A percentile compares a stretch with the other conserved stretches of the same genome.
phyloP scores from a whole-genome alignment of 257 asterid species.

The Asclepias syriaca region DNA sequence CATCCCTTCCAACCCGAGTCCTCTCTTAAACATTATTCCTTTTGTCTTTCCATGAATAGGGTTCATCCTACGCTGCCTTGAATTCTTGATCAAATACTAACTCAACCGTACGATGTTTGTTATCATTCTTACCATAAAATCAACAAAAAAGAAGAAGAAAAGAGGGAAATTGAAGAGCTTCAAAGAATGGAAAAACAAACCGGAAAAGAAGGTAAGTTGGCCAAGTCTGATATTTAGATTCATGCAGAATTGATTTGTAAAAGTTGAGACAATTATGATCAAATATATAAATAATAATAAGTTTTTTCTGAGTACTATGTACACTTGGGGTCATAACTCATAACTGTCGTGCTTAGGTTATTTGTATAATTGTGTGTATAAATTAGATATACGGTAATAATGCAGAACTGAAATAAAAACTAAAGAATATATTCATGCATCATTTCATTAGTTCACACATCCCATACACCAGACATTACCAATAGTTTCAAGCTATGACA shows the following conservation, averaged over 20 bases:
- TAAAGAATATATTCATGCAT: neutral
- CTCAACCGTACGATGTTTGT: neutral
- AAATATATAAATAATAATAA: too few relatives aligned
- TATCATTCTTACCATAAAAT: neutral
- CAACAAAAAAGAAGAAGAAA: neutral
- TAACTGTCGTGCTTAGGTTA: too few relatives aligned
- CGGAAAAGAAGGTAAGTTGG: neutral
- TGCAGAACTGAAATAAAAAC: too few relatives aligned
- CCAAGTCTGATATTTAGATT: too few relatives aligned
- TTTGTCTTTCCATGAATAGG: constrained; percentile 4
- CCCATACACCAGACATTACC: neutral
- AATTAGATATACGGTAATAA: too few relatives aligned
- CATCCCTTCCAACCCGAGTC: constrained; percentile 29
- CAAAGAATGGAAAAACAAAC: neutral
- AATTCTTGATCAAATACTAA: constrained; percentile 3
- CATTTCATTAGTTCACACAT: constrained; percentile 2
- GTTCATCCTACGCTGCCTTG: neutral
- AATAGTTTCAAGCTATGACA: neutral
- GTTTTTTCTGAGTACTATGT: too few relatives aligned
- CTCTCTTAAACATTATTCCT: constrained; percentile 8
- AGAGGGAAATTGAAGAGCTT: neutral
- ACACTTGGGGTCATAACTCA: too few relatives aligned
- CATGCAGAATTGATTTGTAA: too few relatives aligned
- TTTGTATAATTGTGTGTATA: too few relatives aligned
- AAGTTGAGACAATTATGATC: too few relatives aligned